phyloP scores from a whole-genome alignment of 108 stramenopile species.

The Schizochytrium sp. region DNA sequence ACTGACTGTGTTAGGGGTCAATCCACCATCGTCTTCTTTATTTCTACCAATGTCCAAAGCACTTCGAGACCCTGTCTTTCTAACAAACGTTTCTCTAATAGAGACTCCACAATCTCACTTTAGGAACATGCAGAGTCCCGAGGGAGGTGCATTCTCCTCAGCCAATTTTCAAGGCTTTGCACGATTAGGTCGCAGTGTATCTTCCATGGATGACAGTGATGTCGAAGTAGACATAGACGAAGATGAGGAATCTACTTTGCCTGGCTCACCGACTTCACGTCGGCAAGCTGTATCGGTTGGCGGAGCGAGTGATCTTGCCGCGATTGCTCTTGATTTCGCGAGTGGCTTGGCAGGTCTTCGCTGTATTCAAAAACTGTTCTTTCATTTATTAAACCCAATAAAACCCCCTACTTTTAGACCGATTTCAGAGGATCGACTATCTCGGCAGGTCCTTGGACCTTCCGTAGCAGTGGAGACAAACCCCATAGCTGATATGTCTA shows the following conservation, averaged over 20 bases:
- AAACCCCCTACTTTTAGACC: background rate
- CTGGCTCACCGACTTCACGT: background rate
- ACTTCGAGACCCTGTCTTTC: slow-evolving; percentile 6
- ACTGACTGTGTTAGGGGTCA: background rate
- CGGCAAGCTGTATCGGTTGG: background rate
- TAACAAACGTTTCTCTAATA: background rate
- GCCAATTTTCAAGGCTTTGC: background rate
- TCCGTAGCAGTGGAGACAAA: background rate
- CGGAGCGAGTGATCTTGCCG: slow-evolving; percentile 2
- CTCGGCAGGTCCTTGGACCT: background rate
- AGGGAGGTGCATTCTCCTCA: background rate
- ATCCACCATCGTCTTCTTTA: background rate
- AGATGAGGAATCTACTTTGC: background rate
- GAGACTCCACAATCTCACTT: background rate
- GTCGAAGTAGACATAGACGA: background rate
- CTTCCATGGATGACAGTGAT: background rate
- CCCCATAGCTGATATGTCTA: background rate
- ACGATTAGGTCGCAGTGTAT: background rate
- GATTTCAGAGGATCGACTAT: slow-evolving; percentile 8
- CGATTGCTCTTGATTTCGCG: background rate
- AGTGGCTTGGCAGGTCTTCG: background rate
- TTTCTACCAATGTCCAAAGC: background rate
- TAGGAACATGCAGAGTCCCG: background rate
- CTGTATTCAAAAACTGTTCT: background rate
- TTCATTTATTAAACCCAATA: background rate